Evolutionary conservation across 768 basidiomycete species (phyloP), one percentile per base, ranked within the genome.

Genomic region (Termitomyces sp.): DNA sequence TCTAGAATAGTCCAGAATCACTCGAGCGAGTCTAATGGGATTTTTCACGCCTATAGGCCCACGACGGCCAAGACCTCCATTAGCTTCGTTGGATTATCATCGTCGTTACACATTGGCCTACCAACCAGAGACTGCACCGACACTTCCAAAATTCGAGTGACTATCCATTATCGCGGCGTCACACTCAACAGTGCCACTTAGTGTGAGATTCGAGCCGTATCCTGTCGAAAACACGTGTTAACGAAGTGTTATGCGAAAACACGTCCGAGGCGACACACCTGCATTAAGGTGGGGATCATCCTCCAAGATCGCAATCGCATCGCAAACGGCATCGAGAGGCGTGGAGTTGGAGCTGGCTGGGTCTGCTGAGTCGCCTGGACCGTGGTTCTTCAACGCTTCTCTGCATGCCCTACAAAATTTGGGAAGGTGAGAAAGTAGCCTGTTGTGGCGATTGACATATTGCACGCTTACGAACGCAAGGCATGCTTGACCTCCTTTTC

Each of bases 121-220:
- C 28, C 19, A 31, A 62, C 89, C 87, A 67, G 85, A 76, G 30
- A 88, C 75, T 3, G 90, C 91, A 44, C 87, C 91, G 17, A 86
- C 79, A 61, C 85, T 83, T 28, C 89, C 91, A 65, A 88, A 93
- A 44, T 64, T 61, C 37, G 62, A 66, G 15, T 28, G 44, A 3
- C 68, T 69, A 23, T 80, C 79, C 84, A 90, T 89, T 55, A 92
- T 73, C 12, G 87, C 78, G 8, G 91, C 90, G 62, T 93, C 91
- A 62, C 91, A 92, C 70, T 93, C 91, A 17, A 91, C 89, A 2
- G 72, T 73, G 14, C 91, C 89, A n/a, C 80, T 75, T 3, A 85
- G 60, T 0, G 88, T 91, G 46, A 93, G 72, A 67, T 92, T 93
- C 1, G 91, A 89, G 4, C 91, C 90, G 58, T 78, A 82, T 1